Conservation (phyloP, 108 stramenopile genomes). For the Craspedostauros australis region DNA sequence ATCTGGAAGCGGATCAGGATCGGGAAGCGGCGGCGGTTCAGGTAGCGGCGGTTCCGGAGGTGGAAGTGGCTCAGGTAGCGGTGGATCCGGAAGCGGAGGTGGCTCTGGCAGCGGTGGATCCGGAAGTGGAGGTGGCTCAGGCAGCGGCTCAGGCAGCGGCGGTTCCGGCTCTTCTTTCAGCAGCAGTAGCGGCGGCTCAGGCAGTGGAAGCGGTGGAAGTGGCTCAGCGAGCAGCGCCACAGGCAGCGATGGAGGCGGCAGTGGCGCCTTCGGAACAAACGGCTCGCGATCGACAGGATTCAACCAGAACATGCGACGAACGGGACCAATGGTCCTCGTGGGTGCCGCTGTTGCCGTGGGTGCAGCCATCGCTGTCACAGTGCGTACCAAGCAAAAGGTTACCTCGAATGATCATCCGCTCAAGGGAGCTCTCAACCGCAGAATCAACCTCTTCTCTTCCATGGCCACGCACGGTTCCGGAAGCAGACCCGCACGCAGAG, state of each 20-base stretch:
- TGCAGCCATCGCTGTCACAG: slow-evolving; percentile 19
- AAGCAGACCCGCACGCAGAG: slow-evolving; percentile 28
- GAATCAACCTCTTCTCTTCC: slow-evolving; percentile 26
- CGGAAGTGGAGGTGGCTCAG: neutral
- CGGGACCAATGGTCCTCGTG: neutral
- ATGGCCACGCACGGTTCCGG: slow-evolving; percentile 18
- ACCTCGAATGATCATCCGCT: slow-evolving; percentile 19
- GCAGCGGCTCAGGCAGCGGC: slow-evolving; percentile 3
- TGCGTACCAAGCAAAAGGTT: slow-evolving; percentile 19
- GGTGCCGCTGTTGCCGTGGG: slow-evolving; percentile 23
- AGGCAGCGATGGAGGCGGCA: neutral
- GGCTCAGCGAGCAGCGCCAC: no score
- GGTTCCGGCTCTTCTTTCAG: neutral
- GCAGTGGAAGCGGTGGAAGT: neutral
- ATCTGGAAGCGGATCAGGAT: no score
- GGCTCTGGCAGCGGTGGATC: slow-evolving; percentile 5
- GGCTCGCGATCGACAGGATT: neutral
- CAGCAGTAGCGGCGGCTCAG: neutral
- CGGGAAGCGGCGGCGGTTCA: no score
- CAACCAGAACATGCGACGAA: neutral
- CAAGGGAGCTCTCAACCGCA: slow-evolving; percentile 21
- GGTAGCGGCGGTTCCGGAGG: no score
- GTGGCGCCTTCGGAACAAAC: neutral
- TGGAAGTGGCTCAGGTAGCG: no score
- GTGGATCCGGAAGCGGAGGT: no score